Conservation (phyloP, 345 rosid species). For the Angophora floribunda region DNA sequence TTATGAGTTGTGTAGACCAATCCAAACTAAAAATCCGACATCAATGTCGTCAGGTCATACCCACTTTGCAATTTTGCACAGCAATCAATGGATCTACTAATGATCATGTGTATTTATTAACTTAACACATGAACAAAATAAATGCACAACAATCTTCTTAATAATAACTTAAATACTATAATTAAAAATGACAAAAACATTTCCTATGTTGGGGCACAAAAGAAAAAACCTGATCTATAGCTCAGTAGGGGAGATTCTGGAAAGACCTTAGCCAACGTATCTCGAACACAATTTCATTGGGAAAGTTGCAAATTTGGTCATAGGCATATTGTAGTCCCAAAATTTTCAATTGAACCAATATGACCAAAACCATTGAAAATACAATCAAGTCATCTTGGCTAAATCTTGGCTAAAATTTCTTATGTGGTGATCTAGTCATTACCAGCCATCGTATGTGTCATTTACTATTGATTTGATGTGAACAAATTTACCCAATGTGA, state of each 20-base stretch:
- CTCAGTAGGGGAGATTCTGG: background rate
- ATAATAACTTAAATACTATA: background rate
- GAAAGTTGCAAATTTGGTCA: background rate
- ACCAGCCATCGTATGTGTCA: background rate
- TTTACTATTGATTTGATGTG: rapidly evolving
- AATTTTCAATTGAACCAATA: background rate
- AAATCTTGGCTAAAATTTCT: background rate
- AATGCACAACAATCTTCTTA: background rate
- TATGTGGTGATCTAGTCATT: background rate
- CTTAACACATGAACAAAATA: background rate
- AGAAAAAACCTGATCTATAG: background rate
- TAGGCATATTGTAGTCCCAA: background rate
- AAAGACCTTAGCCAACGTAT: background rate
- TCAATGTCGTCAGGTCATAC: background rate
- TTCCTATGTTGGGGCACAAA: background rate
- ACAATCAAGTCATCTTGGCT: background rate
- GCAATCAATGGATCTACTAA: background rate
- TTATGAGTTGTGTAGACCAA: background rate
- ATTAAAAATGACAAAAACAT: background rate
- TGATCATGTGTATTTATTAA: background rate
- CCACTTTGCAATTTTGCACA: background rate
- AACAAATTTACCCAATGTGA: background rate
- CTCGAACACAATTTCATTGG: background rate
- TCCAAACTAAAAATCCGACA: background rate
- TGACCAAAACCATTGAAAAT: background rate